Percentiles rank a stretch among this genome's conserved stretches.
Evolutionary conservation across 169 alveolate genomes (phyloP).

Genomic region (Pseudocohnilembus persalinus): DNA sequence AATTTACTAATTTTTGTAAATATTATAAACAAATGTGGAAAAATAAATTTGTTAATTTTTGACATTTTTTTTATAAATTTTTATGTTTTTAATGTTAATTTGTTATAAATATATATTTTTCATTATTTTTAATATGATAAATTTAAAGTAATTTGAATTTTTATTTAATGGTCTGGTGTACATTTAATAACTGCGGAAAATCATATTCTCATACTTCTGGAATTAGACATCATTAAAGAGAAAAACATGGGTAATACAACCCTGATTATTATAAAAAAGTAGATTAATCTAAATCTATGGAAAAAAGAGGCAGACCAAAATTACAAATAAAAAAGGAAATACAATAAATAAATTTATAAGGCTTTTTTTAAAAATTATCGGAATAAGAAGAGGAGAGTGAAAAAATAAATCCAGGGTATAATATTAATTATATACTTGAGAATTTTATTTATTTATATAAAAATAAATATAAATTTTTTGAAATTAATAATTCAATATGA

Average conservation of each 20-base stretch:
- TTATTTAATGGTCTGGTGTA: no score
- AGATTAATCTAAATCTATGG: background rate
- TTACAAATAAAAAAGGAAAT: background rate
- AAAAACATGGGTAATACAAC: background rate
- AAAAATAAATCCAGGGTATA: background rate
- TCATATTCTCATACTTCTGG: background rate
- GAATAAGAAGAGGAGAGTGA: background rate
- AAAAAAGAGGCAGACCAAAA: background rate
- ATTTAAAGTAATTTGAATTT: no score
- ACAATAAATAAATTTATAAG: background rate
- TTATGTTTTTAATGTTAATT: no score
- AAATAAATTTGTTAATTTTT: no score
- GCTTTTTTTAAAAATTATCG: background rate
- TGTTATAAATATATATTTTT: no score
- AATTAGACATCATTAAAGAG: background rate
- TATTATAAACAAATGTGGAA: no score
- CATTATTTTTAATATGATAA: no score
- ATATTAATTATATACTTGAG: background rate
- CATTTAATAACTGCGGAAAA: background rate
- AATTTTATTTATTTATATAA: no score
- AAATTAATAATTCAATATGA: background rate
- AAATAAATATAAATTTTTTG: no score
- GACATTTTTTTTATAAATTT: no score
- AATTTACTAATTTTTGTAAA: no score
- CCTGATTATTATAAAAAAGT: background rate